These are phyloP conservation scores for Syncephalis plumigaleata DNA, from an alignment of 371 early-diverging fungal genomes.

Conservation along the genomic window DNA sequence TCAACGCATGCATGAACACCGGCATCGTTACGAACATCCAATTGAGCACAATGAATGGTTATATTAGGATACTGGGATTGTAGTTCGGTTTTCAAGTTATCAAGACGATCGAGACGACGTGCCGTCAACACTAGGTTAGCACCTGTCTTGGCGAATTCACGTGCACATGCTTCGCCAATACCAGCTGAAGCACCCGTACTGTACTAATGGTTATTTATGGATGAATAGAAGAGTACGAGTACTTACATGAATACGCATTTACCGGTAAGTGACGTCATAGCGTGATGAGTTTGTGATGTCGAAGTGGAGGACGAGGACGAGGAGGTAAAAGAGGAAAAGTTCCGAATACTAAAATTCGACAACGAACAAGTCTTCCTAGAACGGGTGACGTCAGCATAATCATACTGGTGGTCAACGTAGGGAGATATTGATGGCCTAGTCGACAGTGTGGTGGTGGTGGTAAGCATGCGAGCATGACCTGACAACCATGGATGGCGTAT, in stretches of 20 bases:
- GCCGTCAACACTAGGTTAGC: conserved; percentile 67
- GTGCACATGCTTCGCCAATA: conserved; percentile 74
- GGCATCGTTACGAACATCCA: conserved; percentile 55
- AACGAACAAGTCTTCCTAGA: no score
- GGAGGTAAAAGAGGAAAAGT: no score
- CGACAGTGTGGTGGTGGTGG: no score
- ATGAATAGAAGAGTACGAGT: background rate
- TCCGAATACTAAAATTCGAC: no score
- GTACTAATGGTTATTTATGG: background rate
- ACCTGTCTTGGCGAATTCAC: conserved; percentile 68
- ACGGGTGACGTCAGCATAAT: no score
- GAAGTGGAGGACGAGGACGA: no score
- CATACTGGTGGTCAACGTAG: no score
- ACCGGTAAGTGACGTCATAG: no score
- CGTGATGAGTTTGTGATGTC: no score
- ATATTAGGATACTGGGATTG: conserved; percentile 25
- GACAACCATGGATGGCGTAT: no score
- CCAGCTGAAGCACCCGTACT: conserved; percentile 90
- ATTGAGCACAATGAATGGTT: conserved; percentile 32
- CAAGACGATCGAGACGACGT: conserved; percentile 53
- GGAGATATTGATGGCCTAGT: no score
- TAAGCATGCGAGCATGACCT: no score
- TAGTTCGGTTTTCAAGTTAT: conserved; percentile 30
- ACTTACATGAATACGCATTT: background rate
- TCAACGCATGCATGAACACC: conserved; percentile 34